Conservation (phyloP, 2,329 filamentous ascomycete genomes). For the Fusarium sp. region DNA sequence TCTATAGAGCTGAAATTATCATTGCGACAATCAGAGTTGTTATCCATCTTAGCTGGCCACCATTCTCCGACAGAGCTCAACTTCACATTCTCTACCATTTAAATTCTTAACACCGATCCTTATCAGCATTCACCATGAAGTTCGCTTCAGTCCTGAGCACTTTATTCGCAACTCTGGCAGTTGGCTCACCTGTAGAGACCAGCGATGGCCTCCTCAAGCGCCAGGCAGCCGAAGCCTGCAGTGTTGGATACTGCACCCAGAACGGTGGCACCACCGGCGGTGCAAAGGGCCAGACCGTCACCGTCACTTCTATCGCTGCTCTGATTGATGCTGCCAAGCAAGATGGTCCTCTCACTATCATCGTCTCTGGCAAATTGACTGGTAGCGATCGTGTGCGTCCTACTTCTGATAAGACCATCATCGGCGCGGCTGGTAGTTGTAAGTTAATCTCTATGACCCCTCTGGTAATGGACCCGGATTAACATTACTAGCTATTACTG, state of each 20-base stretch:
- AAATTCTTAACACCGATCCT: neutral
- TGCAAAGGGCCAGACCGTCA: conserved; percentile 48
- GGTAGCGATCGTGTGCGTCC: conserved; percentile 43
- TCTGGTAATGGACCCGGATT: neutral
- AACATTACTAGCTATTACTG: conserved; percentile 52
- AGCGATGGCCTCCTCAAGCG: conserved; percentile 51
- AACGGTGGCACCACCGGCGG: conserved; percentile 52
- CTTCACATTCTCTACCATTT: neutral
- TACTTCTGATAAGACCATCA: conserved; percentile 60
- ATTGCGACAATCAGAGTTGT: neutral
- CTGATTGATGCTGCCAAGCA: conserved; percentile 48
- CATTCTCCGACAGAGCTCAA: neutral
- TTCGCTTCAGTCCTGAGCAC: conserved; percentile 21
- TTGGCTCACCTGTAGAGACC: conserved; percentile 31
- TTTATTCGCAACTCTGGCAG: conserved; percentile 34
- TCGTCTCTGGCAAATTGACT: conserved; percentile 48
- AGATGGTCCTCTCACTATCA: conserved; percentile 47
- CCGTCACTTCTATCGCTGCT: conserved; percentile 44
- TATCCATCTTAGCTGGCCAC: neutral
- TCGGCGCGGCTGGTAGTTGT: conserved; percentile 53
- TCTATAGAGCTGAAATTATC: too few species aligned
- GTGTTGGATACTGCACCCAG: conserved; percentile 51
- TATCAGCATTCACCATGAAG: conserved; percentile 29
- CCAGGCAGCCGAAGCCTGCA: conserved; percentile 62
- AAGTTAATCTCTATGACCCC: rapidly evolving